Percentiles rank a stretch among this genome's conserved stretches.
Evolutionary conservation across 176 grass and related monocot species (phyloP).

Genomic region (Carex pumila): DNA sequence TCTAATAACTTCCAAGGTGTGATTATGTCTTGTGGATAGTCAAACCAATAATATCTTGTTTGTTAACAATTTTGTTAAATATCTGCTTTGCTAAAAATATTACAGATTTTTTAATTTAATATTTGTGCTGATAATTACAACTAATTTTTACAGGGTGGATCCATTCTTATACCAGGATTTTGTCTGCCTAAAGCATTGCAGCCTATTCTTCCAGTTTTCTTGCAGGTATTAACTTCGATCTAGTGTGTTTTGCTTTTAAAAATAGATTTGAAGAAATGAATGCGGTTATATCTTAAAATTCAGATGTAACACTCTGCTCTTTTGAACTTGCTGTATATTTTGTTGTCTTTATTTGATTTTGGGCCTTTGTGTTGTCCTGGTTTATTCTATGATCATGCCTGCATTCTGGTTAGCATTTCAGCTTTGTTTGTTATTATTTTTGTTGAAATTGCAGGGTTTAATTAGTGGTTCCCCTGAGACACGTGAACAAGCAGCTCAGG

Average conservation of each 20-base stretch:
- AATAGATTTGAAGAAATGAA: background rate
- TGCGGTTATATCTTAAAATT: slow-evolving; percentile 5
- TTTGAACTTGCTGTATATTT: background rate
- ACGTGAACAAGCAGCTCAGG: slow-evolving; percentile 86
- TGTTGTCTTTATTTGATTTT: background rate
- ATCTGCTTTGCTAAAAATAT: background rate
- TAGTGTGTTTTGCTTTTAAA: slow-evolving; percentile 3
- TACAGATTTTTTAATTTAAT: background rate
- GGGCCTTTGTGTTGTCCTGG: background rate
- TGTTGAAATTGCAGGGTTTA: slow-evolving; percentile 63
- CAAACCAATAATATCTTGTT: background rate
- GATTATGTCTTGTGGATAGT: background rate
- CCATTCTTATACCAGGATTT: slow-evolving; percentile 79
- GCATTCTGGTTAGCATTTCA: background rate
- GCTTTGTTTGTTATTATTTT: background rate
- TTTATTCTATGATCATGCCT: background rate
- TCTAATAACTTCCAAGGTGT: background rate
- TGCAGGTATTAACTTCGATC: slow-evolving; percentile 52
- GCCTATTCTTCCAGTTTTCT: slow-evolving; percentile 86
- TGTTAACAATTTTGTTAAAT: too few species aligned
- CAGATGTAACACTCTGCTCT: background rate
- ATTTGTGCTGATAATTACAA: slow-evolving; percentile 26
- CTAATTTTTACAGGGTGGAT: slow-evolving; percentile 61
- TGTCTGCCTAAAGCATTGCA: slow-evolving; percentile 93
- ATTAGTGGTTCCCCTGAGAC: slow-evolving; percentile 87